Evolutionary conservation across 352 stramenopile genomes (phyloP), one percentile per base, ranked within the genome.

Genomic region (Pseudoperonospora humuli): DNA sequence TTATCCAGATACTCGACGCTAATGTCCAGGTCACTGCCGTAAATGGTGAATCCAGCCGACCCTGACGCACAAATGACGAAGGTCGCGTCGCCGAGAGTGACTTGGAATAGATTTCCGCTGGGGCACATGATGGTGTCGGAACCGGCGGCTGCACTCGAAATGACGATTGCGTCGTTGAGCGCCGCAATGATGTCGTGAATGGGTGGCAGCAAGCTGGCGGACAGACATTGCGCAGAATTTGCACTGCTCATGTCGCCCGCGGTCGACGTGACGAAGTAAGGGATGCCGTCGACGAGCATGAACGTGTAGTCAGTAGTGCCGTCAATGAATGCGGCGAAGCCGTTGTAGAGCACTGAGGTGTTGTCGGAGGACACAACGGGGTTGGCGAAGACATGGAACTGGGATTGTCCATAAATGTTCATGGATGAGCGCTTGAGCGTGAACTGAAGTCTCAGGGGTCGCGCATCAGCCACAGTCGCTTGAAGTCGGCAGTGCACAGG

Each of bases 301-400:
- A 70, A 72, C 38, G 45, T 50, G 13, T 53, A 41, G 38, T 6
- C 10, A 27, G 39, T 61, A 13, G 38, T 44, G 27, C 45, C 54
- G 48, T 68, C 41, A 3, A 25, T 45, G 18, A 68, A 55, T 14
- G 57, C 45, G 17, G 50, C 39, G 39, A 62, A 64, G 11, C 54
- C 61, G 40, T 73, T 39, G 35, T 68, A 78, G 8, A 31, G 36
- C 57, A n/a, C 42, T 50, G 27, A 50, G 34, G 19, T 51, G 23
- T 27, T 42, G 28, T 64, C 50, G 1, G 37, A 17, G 0, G 51
- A 59, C 35, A 68, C 56, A 28, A 67, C 39, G 0, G 58, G 68
- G 10, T 63, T 71, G 6, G 57, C 64, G 32, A 64, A 63, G 2
- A 71, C 53, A 20, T 71, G 27, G 26, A 74, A 66, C 37, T 64